Evolutionary conservation across 2,329 filamentous ascomycete species (phyloP).

Genomic region (Colletotrichum navitas): DNA sequence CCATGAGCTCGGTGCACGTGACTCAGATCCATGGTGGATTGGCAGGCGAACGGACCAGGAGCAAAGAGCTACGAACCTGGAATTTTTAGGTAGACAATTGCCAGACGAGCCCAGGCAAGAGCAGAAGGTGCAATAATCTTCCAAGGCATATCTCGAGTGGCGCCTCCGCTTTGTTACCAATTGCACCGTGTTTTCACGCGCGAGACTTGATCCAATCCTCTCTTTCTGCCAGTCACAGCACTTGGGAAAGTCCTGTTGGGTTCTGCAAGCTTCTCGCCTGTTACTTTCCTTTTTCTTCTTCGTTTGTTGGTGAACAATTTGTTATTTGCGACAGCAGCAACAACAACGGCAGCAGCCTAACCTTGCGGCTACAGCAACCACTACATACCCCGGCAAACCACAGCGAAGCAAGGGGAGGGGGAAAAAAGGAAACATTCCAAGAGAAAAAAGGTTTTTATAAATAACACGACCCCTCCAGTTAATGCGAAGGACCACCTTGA

Average conservation of each 20-base stretch:
- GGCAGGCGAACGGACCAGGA: constrained; percentile 18
- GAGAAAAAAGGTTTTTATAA: constrained; percentile 12
- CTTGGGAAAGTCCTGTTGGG: constrained; percentile 15
- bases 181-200: constrained; percentile 26
- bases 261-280: constrained; percentile 10
- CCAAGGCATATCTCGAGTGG: constrained; percentile 5
- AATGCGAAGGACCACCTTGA: constrained; percentile 48
- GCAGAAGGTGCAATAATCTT: constrained; percentile 22
- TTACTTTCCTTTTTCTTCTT: not conserved
- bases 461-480: constrained; percentile 29
- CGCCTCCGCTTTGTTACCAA: constrained; percentile 19
- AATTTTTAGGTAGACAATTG: constrained; percentile 32
- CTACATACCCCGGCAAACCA: constrained; percentile 2
- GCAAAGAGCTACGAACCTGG: constrained; percentile 29
- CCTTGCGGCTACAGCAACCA: constrained; percentile 17
- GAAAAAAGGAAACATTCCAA: not conserved
- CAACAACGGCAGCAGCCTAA: constrained; percentile 1
- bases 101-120: constrained; percentile 23
- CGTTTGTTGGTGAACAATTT: not conserved
- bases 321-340: constrained; percentile 18
- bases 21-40: constrained; percentile 3
- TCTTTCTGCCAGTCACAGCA: not conserved
- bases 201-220: not conserved
- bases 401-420: not conserved
- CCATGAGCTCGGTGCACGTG: constrained; percentile 27